phyloP scores from a whole-genome alignment of 2,329 filamentous ascomycete species.

The Trichoderma endophyticum region DNA sequence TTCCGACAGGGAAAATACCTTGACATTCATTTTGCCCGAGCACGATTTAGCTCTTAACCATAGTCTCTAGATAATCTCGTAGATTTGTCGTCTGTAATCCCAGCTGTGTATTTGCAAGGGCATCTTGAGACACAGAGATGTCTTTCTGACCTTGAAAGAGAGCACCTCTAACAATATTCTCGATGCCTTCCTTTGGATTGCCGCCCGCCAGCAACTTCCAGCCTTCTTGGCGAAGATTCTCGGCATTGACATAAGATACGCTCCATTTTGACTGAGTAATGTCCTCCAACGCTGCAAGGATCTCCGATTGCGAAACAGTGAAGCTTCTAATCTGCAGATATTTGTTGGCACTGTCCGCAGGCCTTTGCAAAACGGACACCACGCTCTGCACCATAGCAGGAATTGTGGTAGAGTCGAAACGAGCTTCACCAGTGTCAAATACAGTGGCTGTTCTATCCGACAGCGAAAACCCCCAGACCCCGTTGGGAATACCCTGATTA shows the following conservation, averaged over 20 bases:
- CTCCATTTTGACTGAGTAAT: background rate
- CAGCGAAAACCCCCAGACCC: background rate
- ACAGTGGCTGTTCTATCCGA: background rate
- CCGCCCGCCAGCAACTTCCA: background rate
- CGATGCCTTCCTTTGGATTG: background rate
- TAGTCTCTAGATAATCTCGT: background rate
- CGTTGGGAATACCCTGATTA: background rate
- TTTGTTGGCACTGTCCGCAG: background rate
- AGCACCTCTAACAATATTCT: background rate
- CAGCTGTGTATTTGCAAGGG: background rate
- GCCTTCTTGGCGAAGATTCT: background rate
- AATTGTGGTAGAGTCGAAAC: background rate
- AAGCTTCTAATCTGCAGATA: background rate
- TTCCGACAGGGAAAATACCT: background rate
- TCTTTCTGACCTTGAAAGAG: background rate
- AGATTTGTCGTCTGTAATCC: background rate
- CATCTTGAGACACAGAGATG: background rate
- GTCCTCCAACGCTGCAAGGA: background rate
- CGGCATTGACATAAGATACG: background rate
- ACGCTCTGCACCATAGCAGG: background rate
- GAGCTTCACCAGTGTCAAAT: slow-evolving; percentile 1
- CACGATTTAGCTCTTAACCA: background rate
- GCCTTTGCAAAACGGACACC: background rate
- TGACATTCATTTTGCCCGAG: background rate
- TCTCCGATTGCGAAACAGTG: background rate